Evolutionary conservation across 495 filamentous ascomycete species (phyloP), one percentile per base, ranked within the genome.

Genomic region (Schizothecium vesticola): DNA sequence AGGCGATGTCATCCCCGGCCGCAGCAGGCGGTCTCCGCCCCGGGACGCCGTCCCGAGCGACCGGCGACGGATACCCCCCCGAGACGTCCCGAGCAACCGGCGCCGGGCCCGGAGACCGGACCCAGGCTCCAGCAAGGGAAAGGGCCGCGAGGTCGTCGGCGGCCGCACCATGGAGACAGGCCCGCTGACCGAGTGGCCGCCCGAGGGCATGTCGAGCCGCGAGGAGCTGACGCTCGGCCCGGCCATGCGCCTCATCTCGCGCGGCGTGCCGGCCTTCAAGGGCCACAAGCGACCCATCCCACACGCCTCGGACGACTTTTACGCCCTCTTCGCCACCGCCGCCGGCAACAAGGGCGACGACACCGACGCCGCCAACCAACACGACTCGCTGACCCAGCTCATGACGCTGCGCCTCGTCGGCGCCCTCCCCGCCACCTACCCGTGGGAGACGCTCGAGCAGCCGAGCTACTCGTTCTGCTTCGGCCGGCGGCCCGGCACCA

Each of bases 381-480:
- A 85, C 72, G 77, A 82, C 67, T 69, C 81, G 29, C 84, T 85
- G 82, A 79, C 75, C 10, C 80, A 84, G 71, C 80, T 85, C 68
- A 83, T 81, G 74, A 80, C 80, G 10, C 59, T 85, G 64, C 73
- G 73, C n/a, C 67, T 84, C 56, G 72, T 77, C 59, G 80, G 78
- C 16, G 58, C 73, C 11, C 76, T 72, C 16, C 72, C 73, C 2
- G 75, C 78, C 11, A 78, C 67, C 1, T 78, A 84, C 69, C 86
- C 87, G 3, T 90, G 87, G 88, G 84, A 88, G 65, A 85, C 87
- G 5, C 74, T 90, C 16, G 88, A 90, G 74, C 87, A 90, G 69
- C 88, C 88, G 8, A 89, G 86, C 70, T 84, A 86, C 72, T 79
- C 85, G 4, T 87, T 86, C 69, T 86, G 82, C 75, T 86, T 82